These are phyloP conservation scores for Blepharisma stoltei DNA, from an alignment of 73 alveolate species.

Conservation along the genomic window DNA sequence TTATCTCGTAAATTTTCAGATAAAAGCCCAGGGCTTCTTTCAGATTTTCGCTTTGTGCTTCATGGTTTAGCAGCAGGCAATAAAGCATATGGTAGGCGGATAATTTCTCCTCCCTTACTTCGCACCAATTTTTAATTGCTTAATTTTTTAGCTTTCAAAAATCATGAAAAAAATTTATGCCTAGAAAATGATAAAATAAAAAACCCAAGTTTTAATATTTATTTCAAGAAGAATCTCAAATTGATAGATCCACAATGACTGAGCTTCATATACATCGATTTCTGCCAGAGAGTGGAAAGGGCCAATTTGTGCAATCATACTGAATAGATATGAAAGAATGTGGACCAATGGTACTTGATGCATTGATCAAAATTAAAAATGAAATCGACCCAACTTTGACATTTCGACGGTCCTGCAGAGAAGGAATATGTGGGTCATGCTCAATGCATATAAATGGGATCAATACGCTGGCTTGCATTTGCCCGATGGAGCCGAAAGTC, in stretches of 20 bases:
- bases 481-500: background rate
- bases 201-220: no score
- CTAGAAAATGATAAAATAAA: no score
- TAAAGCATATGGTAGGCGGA: no score
- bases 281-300: slow-evolving; percentile 60
- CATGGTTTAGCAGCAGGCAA: no score
- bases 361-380: slow-evolving; percentile 82
- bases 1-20: no score
- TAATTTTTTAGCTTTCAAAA: no score
- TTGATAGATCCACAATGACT: slow-evolving; percentile 43
- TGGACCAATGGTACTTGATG: slow-evolving; percentile 93
- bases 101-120: no score
- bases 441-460: slow-evolving; percentile 95
- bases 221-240: background rate
- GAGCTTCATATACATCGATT: slow-evolving; percentile 59
- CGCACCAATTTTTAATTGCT: no score
- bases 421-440: slow-evolving; percentile 98
- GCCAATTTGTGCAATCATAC: slow-evolving; percentile 68
- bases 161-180: no score
- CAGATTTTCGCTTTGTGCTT: no score
- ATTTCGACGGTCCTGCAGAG: slow-evolving; percentile 93
- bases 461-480: slow-evolving; percentile 89
- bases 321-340: slow-evolving; percentile 74
- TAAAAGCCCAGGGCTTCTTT: no score
- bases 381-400: slow-evolving; percentile 92